Base-by-base conservation (phyloP, 768 basidiomycete genomes). In the Infundibulicybe gibba region DNA sequence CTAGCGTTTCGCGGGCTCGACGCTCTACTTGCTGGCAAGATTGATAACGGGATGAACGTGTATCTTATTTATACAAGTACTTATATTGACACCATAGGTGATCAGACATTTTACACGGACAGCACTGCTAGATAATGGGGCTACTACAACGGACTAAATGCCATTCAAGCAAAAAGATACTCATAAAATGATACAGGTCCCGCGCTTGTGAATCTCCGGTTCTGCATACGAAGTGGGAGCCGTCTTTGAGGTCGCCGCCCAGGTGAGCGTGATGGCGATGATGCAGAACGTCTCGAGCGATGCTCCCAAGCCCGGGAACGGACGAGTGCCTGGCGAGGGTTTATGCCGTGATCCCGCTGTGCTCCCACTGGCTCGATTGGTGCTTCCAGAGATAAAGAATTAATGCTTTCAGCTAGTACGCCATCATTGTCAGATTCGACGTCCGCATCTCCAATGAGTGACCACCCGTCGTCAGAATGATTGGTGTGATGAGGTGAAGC, bases 241-340 rank as follows among this genome's bases (percentile, higher is more conserved):
- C 67, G 63, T 45, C 63, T 54, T 17, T 57, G 50, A 41, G 64
- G 56, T 41, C 72, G 44, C 41, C 54, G 60, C 12, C 63, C 74
- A 14, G 80, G 80, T 1, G 80, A 81, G 19, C 74, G 70, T 13
- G 76, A 77, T n/a, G 76, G 78, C 0, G 80, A 80, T 5, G 78
- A 79, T 31, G 66, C 52, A 8, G 76, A 71, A n/a, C 69, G 70
- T 34, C 66, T 61, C 45, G 58, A 58, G 13, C 48, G 56, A 11
- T 25, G 25, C 25, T 56, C 56, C 47, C 67, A 55, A 2, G 64
- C 39, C 16, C 66, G 59, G 37, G 68, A 61, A 25, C 61, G 64
- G 32, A 61, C 40, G 25, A 64, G 55, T 5, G 57, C 64, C 63
- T 43, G 72, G 65, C 8, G 71, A 68, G n/a, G 70, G 69, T 19